Base-by-base conservation (phyloP, 345 rosid genomes). In the Syzygium jambos region DNA sequence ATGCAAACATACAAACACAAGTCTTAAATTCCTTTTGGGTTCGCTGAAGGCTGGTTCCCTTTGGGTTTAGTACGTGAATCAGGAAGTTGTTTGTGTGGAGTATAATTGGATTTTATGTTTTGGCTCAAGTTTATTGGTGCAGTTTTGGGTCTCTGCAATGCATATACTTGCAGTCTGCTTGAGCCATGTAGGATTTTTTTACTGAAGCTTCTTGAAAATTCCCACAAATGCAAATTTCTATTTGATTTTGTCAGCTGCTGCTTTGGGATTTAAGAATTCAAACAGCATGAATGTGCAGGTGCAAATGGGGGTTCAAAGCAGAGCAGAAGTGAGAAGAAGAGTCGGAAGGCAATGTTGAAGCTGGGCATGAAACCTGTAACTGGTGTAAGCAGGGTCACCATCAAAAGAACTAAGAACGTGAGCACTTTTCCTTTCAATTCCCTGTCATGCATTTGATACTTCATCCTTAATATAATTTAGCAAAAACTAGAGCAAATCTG, bases 251-350 rank as follows among this genome's bases (percentile, higher is more conserved):
- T 85, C 27, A 30, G 5, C 57, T 30, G 86, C 56, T 53, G 61
- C 57, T 27, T 85, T 54, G 54, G 86, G 86, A 52, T 16, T 51
- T 85, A 85, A 54, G 80, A 73, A 73, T 22, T 54, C 49, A 21
- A 85, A 85, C 34, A 84, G 30, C 80, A 19, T 34, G 25, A 53
- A 86, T 51, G 82, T 88, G 90, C 90, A 94, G 98, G 95, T 86
- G 94, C 92, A 56, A 92, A 94, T 84, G 98, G 95, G 85, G 90
- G 93, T 82, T 94, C 95, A 5, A 96, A 96, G 93, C 98, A 95
- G 87, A 96, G 96, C 93, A 91, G 98, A 91, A 96, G 98, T 51
- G 98, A 96, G 90, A 96, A 96, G 95, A 96, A 94, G 90, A 94
- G 95, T 87, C 92, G 98, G n/a, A 96, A 96, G 90, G 98, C 98